Percentiles rank a stretch among this genome's conserved stretches.
Conservation (phyloP, 2,329 filamentous ascomycete species). For the Phaeoacremonium minimum region DNA sequence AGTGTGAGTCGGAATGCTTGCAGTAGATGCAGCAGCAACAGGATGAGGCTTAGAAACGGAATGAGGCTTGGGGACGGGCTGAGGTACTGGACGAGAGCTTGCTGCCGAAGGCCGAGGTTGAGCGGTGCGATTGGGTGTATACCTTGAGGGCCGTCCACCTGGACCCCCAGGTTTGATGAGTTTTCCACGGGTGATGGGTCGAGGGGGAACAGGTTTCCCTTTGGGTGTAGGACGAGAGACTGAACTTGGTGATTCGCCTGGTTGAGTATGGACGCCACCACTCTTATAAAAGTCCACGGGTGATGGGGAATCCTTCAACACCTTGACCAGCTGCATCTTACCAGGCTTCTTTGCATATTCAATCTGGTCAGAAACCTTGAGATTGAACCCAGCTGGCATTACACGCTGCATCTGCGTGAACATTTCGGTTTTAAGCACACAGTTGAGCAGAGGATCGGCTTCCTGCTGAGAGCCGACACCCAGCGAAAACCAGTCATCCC, state of each 20-base stretch:
- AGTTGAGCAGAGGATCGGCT: constrained; percentile 88
- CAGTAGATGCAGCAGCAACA: constrained; percentile 19
- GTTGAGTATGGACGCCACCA: constrained; percentile 79
- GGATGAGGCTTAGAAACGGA: constrained; percentile 17
- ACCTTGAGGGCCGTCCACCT: constrained; percentile 71
- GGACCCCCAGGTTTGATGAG: constrained; percentile 89
- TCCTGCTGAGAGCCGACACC: constrained; percentile 88
- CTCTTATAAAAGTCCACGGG: constrained; percentile 90
- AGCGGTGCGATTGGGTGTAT: constrained; percentile 45
- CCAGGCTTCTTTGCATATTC: constrained; percentile 98
- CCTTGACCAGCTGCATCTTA: constrained; percentile 85
- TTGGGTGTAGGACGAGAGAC: constrained; percentile 81
- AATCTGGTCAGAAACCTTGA: constrained; percentile 80
- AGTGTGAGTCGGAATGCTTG: constrained; percentile 43
- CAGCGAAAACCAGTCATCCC: constrained; percentile 96
- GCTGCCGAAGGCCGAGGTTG: constrained; percentile 31
- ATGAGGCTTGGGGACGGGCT: constrained; percentile 12
- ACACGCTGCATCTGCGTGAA: constrained; percentile 84
- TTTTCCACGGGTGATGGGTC: constrained; percentile 90
- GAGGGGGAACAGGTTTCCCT: constrained; percentile 77
- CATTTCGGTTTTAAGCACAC: constrained; percentile 93
- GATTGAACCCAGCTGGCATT: constrained; percentile 73
- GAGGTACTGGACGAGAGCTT: constrained; percentile 16
- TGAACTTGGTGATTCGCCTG: constrained; percentile 79
- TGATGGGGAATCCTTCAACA: constrained; percentile 77